Conservation (phyloP, 257 asterid genomes). For the Anisodus acutangulus region DNA sequence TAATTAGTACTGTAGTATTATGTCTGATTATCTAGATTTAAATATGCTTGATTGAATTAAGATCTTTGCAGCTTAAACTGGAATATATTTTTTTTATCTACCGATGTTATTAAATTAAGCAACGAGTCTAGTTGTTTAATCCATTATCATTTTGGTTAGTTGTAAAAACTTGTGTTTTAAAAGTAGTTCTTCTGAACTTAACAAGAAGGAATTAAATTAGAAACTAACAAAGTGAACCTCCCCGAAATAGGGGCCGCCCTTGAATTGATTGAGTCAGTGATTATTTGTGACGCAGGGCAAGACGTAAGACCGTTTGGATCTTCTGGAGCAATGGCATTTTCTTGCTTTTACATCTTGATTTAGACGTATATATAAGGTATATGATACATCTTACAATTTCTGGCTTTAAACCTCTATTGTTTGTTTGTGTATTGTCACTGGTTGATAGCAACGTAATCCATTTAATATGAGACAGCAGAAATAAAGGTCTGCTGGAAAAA, state of each 20-base stretch:
- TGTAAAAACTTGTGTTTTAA: neutral
- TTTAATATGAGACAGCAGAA: conserved; percentile 13
- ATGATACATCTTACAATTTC: conserved; percentile 13
- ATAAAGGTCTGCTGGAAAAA: neutral
- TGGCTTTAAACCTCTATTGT: conserved; percentile 1
- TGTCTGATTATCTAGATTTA: neutral
- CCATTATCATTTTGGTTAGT: neutral
- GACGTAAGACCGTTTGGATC: conserved; percentile 2
- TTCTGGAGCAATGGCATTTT: neutral
- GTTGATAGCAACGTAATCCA: conserved; percentile 16
- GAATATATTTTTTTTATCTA: neutral
- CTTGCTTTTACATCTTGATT: conserved; percentile 22
- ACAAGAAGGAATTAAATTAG: conserved; percentile 2
- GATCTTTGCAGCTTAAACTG: neutral
- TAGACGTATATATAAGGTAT: neutral
- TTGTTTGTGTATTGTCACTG: conserved; percentile 22
- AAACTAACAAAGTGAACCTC: conserved; percentile 14
- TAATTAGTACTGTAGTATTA: neutral
- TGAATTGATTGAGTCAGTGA: conserved; percentile 3
- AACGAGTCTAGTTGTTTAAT: neutral
- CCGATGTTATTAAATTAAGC: neutral
- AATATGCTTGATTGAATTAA: neutral
- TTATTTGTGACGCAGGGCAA: neutral
- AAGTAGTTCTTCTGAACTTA: neutral
- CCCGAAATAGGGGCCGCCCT: conserved; percentile 6